These are phyloP conservation scores for Backusella mclennaniae DNA, from an alignment of 192 early-diverging fungal species.

Conservation along the genomic window DNA sequence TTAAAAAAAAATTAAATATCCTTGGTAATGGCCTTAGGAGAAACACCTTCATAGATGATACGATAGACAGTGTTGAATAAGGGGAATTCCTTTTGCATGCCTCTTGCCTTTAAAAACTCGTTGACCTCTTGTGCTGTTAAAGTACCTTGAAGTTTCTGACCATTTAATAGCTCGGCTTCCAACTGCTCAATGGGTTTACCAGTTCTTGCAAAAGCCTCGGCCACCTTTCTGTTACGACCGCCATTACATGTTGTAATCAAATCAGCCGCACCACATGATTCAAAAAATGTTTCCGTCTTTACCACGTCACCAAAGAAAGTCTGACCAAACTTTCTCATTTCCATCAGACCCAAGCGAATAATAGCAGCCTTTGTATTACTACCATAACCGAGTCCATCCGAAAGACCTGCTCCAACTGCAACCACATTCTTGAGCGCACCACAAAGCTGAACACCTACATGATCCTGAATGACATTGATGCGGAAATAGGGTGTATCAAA, in stretches of 20 bases:
- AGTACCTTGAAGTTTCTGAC: conserved; percentile 96
- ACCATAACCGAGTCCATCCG: conserved; percentile 89
- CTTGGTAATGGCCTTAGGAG: conserved; percentile 64
- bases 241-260: conserved; percentile 95
- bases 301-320: conserved; percentile 75
- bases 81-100: conserved; percentile 72
- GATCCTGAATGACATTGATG: conserved; percentile 81
- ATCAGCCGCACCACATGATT: conserved; percentile 95
- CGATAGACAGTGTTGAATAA: conserved; percentile 89
- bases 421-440: conserved; percentile 98
- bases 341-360: conserved; percentile 90
- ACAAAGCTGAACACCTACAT: conserved; percentile 92
- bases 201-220: conserved; percentile 85
- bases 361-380: conserved; percentile 98
- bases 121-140: conserved; percentile 86
- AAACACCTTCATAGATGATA: conserved; percentile 79
- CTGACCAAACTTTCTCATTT: conserved; percentile 92
- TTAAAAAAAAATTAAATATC: conserved; percentile 42
- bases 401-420: conserved; percentile 91
- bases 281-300: conserved; percentile 92
- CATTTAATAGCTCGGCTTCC: conserved; percentile 89
- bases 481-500: conserved; percentile 90
- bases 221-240: conserved; percentile 90
- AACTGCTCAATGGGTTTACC: conserved; percentile 90
- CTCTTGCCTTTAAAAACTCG: conserved; percentile 67